Conservation (phyloP, 768 basidiomycete species). For the Cyclocybe aegerita region DNA sequence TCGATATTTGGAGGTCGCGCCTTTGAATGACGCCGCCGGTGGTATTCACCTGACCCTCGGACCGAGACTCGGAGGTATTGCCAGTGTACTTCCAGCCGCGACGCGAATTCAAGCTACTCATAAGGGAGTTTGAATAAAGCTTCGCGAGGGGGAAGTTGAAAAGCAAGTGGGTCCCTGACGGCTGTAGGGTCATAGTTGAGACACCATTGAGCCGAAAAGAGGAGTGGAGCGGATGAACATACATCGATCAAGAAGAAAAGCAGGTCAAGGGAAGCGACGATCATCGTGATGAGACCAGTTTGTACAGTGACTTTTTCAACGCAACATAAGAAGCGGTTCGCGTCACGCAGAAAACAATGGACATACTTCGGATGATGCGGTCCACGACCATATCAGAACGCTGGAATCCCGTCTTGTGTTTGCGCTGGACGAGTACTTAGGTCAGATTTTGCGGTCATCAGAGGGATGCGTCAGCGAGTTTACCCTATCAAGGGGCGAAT, state of each 20-base stretch:
- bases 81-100: slow-evolving; percentile 5
- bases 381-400: slow-evolving; percentile 41
- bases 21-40: no score
- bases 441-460: background rate
- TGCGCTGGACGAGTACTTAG: slow-evolving; percentile 25
- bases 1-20: no score
- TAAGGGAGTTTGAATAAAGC: slow-evolving; percentile 18
- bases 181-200: background rate
- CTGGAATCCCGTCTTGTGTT: slow-evolving; percentile 41
- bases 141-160: slow-evolving; percentile 21
- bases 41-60: no score
- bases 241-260: slow-evolving; percentile 29
- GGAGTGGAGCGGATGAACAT: slow-evolving; percentile 3
- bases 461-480: background rate
- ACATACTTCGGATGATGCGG: slow-evolving; percentile 38
- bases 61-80: background rate
- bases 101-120: slow-evolving; percentile 20
- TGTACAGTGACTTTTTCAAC: slow-evolving; percentile 31
- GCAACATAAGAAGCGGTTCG: background rate
- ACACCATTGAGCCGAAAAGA: no score
- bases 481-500: slow-evolving; percentile 4
- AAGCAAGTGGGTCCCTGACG: slow-evolving; percentile 15
- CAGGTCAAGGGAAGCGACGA: slow-evolving; percentile 32
- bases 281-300: slow-evolving; percentile 33
- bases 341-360: background rate